Base-by-base conservation (phyloP, 2,329 filamentous ascomycete species). In the Ceratocystis variospora region DNA sequence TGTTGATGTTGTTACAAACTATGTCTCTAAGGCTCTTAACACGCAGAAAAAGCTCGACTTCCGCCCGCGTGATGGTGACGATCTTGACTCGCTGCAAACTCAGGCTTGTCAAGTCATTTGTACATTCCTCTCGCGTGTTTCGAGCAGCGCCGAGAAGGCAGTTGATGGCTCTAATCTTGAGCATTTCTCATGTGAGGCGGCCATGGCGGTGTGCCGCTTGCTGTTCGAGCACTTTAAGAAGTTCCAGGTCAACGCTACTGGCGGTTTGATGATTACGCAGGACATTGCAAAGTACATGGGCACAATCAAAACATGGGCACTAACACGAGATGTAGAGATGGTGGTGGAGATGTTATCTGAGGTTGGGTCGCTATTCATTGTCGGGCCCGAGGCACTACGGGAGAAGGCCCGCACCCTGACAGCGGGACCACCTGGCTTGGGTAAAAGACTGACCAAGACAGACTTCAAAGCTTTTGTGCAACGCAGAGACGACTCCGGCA, bases 361-460 rank as follows among this genome's bases (percentile, higher is more conserved):
- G 79, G 90, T 99, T 67, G 93, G 92, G 10, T 96, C 92, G 73
- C 77, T 99, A 64, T 99, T 99, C 74, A 96, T 99, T 69, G 90
- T 99, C 72, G 90, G 90, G 1, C 84, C 87, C 10, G 88, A 92
- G 75, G 88, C 88, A 45, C 77, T 92, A 68, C 79, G 84, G 62
- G 88, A 92, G 76, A 82, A 88, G 71, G 82, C 86, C 64, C 79
- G 87, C 66, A 84, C 83, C 68, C 75, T 87, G 68, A 79, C 73
- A 69, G 75, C 74, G 67, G 79, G 72, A 63, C 75, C 70, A 67
- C 74, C 72, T 63, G 76, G 74, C 45, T 77, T 72, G 41, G 79
- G 79, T 28, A 83, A 80, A 72, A 85, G 81, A 74, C 75, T 84
- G 72, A 80, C 77, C 68, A 88, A 86, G 78, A 79, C 83, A 28